Evolutionary conservation across 139 green algal genomes (phyloP), one percentile per base, ranked within the genome.

Genomic region (Bryopsis sp.): DNA sequence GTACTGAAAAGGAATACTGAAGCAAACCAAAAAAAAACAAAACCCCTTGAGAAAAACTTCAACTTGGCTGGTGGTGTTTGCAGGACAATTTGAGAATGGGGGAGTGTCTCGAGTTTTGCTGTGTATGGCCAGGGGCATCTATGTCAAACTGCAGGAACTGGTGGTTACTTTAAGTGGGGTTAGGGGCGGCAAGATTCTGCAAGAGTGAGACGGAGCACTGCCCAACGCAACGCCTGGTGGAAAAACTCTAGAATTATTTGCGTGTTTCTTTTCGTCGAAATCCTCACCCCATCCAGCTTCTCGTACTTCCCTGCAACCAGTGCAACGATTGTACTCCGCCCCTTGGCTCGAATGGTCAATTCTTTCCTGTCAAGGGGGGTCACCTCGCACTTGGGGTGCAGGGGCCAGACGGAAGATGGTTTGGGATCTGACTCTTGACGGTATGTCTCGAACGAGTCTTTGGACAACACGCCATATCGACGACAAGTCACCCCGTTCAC

Each of bases 291-390:
- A 33, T 46, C 59, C 6, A 67, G 24, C 43, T 46, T 67, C 7
- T 46, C 59, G 33, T 67, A 67, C 33, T 46, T 43, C 31, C 59
- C 59, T 29, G 59, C 59, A 4, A 67, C 59, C 15, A 67, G 7
- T 11, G 59, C 59, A 31, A 67, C 32, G n/a, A 67, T 29, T 15
- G 59, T 67, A 31, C 33, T 67, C 31, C 43, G 39, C 43, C 59
- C 59, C 33, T 67, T 67, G 31, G 32, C 59, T 26, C 31, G 29
- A 6, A 67, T 32, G 33, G 19, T 26, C 7, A 67, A 29, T 6
- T 67, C 59, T 7, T 31, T 26, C 33, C 43, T 11, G 7, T 67
- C 59, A 4, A 67, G 59, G 29, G 24, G 19, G 5, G 31, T 48
- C 4, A 67, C 31, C 15, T 67, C 59, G 59, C 59, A 67, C 33